phyloP scores from a whole-genome alignment of 495 filamentous ascomycete genomes.

The Lindgomyces ingoldianus region DNA sequence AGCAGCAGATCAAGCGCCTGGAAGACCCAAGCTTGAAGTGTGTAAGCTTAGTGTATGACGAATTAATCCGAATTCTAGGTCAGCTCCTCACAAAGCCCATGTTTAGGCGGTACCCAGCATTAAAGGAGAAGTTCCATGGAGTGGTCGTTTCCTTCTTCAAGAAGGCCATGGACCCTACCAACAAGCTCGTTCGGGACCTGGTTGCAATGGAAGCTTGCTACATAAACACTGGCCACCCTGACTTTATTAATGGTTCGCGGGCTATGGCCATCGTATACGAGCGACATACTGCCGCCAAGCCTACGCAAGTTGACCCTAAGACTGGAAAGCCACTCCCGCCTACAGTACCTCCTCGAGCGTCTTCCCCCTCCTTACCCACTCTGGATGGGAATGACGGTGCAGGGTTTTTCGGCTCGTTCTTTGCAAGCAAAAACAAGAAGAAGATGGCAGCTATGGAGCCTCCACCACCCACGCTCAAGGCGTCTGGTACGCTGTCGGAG shows the following conservation, averaged over 20 bases:
- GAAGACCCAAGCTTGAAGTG: constrained; percentile 98
- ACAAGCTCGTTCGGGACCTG: constrained; percentile 92
- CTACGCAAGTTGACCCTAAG: constrained; percentile 97
- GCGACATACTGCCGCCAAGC: constrained; percentile 73
- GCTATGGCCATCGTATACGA: constrained; percentile 99
- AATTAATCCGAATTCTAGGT: constrained; percentile 91
- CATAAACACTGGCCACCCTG: constrained; percentile 97
- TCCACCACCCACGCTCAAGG: constrained; percentile 89
- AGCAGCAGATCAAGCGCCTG: constrained; percentile 94
- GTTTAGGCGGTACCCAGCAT: constrained; percentile 84
- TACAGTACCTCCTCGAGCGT: constrained; percentile 64
- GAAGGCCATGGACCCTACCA: constrained; percentile 94
- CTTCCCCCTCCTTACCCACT: constrained; percentile 69
- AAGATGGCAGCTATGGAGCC: constrained; percentile 99
- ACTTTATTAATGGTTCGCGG: constrained; percentile 86
- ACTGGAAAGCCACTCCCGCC: constrained; percentile 90
- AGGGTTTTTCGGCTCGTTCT: constrained; percentile 97
- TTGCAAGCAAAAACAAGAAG: constrained; percentile 98
- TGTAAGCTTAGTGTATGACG: constrained; percentile 94
- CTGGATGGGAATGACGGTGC: constrained; percentile 57
- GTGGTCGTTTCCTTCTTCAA: constrained; percentile 98
- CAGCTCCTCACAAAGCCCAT: constrained; percentile 85
- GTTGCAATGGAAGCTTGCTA: constrained; percentile 96
- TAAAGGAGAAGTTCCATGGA: constrained; percentile 95
- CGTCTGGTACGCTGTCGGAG: constrained; percentile 87